A percentile compares a stretch with the other conserved stretches of the same genome.
These are phyloP conservation scores for Rhizoctonia solani DNA, from an alignment of 1,284 basidiomycete species.

Conservation along the genomic window DNA sequence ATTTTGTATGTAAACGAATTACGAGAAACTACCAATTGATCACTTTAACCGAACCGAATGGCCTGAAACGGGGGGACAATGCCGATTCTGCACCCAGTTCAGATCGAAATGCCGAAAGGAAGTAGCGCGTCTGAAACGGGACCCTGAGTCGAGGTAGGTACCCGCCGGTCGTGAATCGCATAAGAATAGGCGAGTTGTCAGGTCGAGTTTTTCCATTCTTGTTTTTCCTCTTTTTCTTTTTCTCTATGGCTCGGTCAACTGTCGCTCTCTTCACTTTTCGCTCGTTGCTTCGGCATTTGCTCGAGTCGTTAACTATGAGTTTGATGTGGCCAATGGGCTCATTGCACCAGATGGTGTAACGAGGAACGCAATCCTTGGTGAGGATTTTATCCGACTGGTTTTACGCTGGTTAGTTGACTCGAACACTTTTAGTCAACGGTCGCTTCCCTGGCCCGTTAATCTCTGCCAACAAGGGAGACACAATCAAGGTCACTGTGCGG, in stretches of 20 bases:
- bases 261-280: constrained; percentile 28
- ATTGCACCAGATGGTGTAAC: constrained; percentile 44
- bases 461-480: constrained; percentile 39
- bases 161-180: background rate
- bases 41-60: no score
- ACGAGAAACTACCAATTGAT: no score
- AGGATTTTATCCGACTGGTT: background rate
- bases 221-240: background rate
- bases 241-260: background rate
- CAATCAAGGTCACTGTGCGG: constrained; percentile 38
- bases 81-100: no score
- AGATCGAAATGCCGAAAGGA: no score
- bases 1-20: background rate
- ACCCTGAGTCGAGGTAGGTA: background rate
- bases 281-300: constrained; percentile 28
- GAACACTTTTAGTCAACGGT: constrained; percentile 37
- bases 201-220: background rate
- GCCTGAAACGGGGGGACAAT: no score
- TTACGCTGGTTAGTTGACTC: constrained; percentile 27
- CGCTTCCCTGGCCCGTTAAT: constrained; percentile 40
- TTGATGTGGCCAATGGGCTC: constrained; percentile 21
- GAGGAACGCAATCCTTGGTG: constrained; percentile 42
- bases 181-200: background rate
- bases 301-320: constrained; percentile 12
- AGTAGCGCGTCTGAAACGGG: no score